These are phyloP conservation scores for Amanita rubescens DNA, from an alignment of 768 basidiomycete species.

Conservation along the genomic window DNA sequence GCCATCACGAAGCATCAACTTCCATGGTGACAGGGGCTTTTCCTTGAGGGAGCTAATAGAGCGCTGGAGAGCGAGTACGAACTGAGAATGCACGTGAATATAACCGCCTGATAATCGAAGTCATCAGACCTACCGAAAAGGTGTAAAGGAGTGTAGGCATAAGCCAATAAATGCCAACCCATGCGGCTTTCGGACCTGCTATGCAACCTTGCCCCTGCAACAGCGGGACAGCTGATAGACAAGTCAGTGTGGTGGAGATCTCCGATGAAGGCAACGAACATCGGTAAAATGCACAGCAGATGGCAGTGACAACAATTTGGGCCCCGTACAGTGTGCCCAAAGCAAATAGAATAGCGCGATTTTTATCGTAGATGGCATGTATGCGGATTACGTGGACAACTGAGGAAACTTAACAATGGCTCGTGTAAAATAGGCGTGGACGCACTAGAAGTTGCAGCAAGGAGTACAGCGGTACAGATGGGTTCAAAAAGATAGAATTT, in stretches of 20 bases:
- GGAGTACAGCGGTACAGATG: slow-evolving; percentile 74
- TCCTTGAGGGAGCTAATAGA: slow-evolving; percentile 49
- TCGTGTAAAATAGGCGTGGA: neutral
- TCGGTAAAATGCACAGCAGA: slow-evolving; percentile 74
- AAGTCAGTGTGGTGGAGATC: slow-evolving; percentile 3
- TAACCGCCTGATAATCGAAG: neutral
- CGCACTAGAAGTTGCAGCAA: slow-evolving; percentile 61
- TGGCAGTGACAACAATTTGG: slow-evolving; percentile 66
- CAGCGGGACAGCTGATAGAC: slow-evolving; percentile 55
- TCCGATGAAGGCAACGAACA: slow-evolving; percentile 32
- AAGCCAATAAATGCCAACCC: slow-evolving; percentile 86
- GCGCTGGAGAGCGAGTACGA: slow-evolving; percentile 52
- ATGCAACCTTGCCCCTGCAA: slow-evolving; percentile 77
- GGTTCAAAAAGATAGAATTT: slow-evolving; percentile 82
- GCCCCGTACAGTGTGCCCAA: slow-evolving; percentile 56
- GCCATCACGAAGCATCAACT: slow-evolving; percentile 85
- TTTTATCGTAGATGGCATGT: slow-evolving; percentile 72
- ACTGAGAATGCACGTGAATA: slow-evolving; percentile 24
- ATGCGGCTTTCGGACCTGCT: slow-evolving; percentile 70
- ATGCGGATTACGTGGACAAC: slow-evolving; percentile 72
- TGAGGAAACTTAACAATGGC: slow-evolving; percentile 15
- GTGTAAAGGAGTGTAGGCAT: slow-evolving; percentile 68
- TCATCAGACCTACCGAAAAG: slow-evolving; percentile 41
- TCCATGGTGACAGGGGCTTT: slow-evolving; percentile 64
- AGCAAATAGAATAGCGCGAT: slow-evolving; percentile 39